A percentile compares a stretch with the other conserved stretches of the same genome.
Conservation (phyloP, 2,329 filamentous ascomycete genomes). For the Curvularia eragrostidis region DNA sequence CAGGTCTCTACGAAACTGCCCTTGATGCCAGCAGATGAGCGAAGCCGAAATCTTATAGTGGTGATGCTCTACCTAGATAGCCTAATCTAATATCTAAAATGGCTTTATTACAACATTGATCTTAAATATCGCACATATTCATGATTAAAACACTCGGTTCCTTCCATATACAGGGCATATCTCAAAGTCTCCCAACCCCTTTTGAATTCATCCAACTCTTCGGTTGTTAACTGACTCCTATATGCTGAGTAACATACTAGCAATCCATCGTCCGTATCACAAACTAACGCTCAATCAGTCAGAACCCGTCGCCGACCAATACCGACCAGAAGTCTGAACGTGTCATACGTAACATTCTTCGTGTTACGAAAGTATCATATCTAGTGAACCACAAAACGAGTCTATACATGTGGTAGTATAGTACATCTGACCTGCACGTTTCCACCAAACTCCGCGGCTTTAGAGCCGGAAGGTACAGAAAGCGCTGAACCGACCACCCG, state of each 20-base stretch:
- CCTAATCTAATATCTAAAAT: too few species aligned
- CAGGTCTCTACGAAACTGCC: too few species aligned
- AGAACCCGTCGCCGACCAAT: not conserved
- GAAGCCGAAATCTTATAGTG: too few species aligned
- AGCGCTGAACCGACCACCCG: not conserved
- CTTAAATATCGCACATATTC: not conserved
- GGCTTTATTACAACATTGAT: not conserved
- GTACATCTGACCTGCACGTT: conserved; percentile 14
- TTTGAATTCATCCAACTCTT: not conserved
- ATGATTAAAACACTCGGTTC: not conserved
- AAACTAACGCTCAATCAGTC: not conserved
- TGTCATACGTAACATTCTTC: conserved; percentile 4
- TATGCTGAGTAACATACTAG: conserved; percentile 3
- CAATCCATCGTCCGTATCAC: conserved; percentile 8
- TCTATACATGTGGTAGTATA: not conserved
- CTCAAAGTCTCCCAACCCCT: not conserved
- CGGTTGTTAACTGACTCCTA: not conserved
- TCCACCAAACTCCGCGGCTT: conserved; percentile 4
- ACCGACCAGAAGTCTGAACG: not conserved
- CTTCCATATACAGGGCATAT: too few species aligned
- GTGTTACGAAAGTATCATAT: not conserved
- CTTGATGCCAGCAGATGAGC: too few species aligned
- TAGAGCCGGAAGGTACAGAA: not conserved
- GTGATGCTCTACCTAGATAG: too few species aligned
- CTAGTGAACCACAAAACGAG: conserved; percentile 1